Evolutionary conservation across 2,329 filamentous ascomycete species (phyloP), one percentile per base, ranked within the genome.

Genomic region (Byssoonygena ceratinophila): DNA sequence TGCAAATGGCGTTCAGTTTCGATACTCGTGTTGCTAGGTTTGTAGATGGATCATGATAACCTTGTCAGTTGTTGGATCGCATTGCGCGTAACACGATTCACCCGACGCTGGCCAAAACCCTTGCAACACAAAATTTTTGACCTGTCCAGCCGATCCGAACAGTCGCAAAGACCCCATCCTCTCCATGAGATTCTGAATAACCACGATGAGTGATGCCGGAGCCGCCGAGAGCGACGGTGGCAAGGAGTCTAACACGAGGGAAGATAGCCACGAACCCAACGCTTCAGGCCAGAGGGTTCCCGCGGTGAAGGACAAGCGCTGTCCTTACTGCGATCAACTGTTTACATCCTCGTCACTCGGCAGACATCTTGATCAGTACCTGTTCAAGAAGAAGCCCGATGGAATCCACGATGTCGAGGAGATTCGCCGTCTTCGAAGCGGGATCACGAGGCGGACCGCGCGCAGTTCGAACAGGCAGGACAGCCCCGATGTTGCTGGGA

Each of bases 291-390:
- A 55, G 44, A 70, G 69, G 59, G 66, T 68, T 52, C 67, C 72
- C 50, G 77, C 84, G 14, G 69, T 77, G 54, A 97, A 97, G 70
- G 90, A 97, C 72, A 88, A 87, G 65, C 83, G 76, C 58, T 96
- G 91, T 67, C 86, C 84, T 32, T 97, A 87, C 72, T 97, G 91
- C 68, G 77, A 82, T 44, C 88, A 95, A 68, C 77, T 84, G 5
- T 97, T 96, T 66, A 96, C 91, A 14, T 96, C 90, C 1, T 95
- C 89, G 14, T 94, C 88, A 1, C 80, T 97, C 50, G 91, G 91
- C 46, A 84, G 91, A 43, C 91, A 97, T 70, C 82, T 96, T 59
- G 91, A 97, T 67, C 80, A 95, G 36, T 96, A 94, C 68, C 90
- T 96, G 63, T 90, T 89, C 64, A 84, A 89, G 54, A 94, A 89